Percentiles rank a stretch among this genome's conserved stretches.
phyloP scores from a whole-genome alignment of 1,284 basidiomycete genomes.

The Xanthoconium separans region DNA sequence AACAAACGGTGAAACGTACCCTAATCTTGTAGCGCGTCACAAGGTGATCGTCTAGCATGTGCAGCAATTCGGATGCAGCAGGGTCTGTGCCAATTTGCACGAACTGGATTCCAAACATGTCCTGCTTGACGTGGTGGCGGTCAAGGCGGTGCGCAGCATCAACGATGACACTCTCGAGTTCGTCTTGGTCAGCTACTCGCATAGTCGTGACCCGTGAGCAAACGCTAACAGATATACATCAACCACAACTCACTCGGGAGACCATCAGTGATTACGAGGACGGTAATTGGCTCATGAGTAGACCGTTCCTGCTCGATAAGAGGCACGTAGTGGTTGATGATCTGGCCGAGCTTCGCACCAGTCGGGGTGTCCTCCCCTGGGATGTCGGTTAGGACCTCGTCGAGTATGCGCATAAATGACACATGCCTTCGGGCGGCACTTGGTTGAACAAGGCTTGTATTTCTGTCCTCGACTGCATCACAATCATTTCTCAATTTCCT shows the following conservation, averaged over 20 bases:
- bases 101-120: conserved; percentile 50
- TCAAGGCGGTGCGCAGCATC: conserved; percentile 49
- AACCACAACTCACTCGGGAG: conserved; percentile 39
- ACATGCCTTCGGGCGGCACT: conserved; percentile 32
- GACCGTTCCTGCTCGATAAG: conserved; percentile 35
- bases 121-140: conserved; percentile 31
- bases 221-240: background rate
- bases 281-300: conserved; percentile 41
- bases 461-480: conserved; percentile 21
- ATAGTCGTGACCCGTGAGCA: background rate
- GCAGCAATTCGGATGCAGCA: conserved; percentile 44
- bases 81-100: conserved; percentile 51
- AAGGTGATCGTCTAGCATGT: conserved; percentile 46
- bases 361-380: conserved; percentile 44
- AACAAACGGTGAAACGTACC: conserved; percentile 24
- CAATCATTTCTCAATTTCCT: background rate
- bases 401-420: background rate
- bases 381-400: background rate
- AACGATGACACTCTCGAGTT: conserved; percentile 48
- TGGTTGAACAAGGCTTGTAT: conserved; percentile 32
- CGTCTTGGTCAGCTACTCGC: conserved; percentile 43
- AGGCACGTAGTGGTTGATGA: conserved; percentile 42
- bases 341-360: conserved; percentile 39
- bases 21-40: conserved; percentile 36
- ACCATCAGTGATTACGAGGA: conserved; percentile 51